phyloP scores from a whole-genome alignment of 2,329 filamentous ascomycete species.

The Byssothecium circinans region DNA sequence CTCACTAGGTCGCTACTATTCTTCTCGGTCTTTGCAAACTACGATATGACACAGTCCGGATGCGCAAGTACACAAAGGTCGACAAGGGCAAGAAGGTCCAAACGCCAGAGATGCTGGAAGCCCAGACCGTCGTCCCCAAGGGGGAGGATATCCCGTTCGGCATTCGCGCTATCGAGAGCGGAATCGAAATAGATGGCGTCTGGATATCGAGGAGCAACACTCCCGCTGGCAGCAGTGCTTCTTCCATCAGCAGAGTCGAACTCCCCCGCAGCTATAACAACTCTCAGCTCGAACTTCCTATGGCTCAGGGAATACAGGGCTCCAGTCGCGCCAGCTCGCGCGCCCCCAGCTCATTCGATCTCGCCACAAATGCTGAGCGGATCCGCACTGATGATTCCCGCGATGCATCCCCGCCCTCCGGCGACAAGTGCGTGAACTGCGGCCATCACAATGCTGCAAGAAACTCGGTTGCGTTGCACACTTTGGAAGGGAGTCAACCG shows the following conservation, averaged over 20 bases:
- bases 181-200: constrained; percentile 82
- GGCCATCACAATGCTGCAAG: constrained; percentile 37
- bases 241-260: constrained; percentile 37
- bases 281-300: constrained; percentile 37
- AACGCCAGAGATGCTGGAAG: constrained; percentile 66
- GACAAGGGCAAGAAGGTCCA: constrained; percentile 38
- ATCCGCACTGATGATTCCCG: constrained; percentile 34
- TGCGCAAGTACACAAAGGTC: constrained; percentile 47
- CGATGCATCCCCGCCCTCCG: constrained; percentile 30
- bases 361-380: constrained; percentile 42
- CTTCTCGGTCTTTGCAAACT: constrained; percentile 68
- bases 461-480: constrained; percentile 36
- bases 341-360: constrained; percentile 43
- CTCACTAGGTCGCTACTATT: constrained; percentile 63
- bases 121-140: constrained; percentile 59
- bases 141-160: constrained; percentile 78
- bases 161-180: constrained; percentile 79
- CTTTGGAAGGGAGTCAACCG: constrained; percentile 28
- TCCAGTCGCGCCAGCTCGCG: constrained; percentile 41
- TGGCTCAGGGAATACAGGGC: constrained; percentile 20
- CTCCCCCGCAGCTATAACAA: constrained; percentile 32
- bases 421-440: constrained; percentile 40
- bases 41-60: constrained; percentile 44
- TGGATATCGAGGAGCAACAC: constrained; percentile 54
- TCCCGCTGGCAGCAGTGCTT: constrained; percentile 40